phyloP scores from a whole-genome alignment of 2,329 filamentous ascomycete genomes.

The Alternaria tenuissima region DNA sequence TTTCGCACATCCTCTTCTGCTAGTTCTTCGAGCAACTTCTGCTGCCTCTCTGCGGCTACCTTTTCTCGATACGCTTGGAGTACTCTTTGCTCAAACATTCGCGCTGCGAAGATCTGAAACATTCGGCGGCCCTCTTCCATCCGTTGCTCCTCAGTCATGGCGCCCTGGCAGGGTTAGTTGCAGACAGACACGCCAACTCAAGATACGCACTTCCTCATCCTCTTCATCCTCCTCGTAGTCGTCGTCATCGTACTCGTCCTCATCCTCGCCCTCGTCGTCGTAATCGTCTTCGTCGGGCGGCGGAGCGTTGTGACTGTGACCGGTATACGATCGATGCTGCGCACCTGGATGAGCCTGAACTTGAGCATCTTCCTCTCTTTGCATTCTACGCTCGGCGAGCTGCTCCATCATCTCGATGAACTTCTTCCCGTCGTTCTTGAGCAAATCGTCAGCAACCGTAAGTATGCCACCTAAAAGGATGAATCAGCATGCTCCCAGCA shows the following conservation, averaged over 20 bases:
- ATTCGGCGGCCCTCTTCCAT: constrained; percentile 98
- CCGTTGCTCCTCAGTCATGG: constrained; percentile 96
- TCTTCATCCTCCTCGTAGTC: constrained; percentile 55
- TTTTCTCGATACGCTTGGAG: constrained; percentile 98
- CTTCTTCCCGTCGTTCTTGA: constrained; percentile 98
- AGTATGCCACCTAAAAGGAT: constrained; percentile 82
- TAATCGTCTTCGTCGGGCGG: constrained; percentile 81
- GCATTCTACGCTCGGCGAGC: constrained; percentile 95
- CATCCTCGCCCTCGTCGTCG: constrained; percentile 71
- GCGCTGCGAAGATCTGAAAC: constrained; percentile 99
- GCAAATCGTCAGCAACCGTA: constrained; percentile 95
- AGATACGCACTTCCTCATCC: constrained; percentile 45
- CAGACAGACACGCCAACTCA: constrained; percentile 15
- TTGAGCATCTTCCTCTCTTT: constrained; percentile 89
- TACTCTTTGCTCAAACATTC: constrained; percentile 99
- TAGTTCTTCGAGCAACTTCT: constrained; percentile 88
- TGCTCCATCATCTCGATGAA: constrained; percentile 99
- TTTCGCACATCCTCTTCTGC: constrained; percentile 82
- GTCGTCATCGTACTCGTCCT: constrained; percentile 68
- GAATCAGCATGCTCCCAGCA: constrained; percentile 33
- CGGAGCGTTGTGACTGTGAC: constrained; percentile 70
- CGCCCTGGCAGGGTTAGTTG: constrained; percentile 69
- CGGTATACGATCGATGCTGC: constrained; percentile 54
- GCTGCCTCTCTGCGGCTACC: constrained; percentile 89
- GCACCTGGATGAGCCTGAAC: constrained; percentile 67